phyloP scores from a whole-genome alignment of 2,329 filamentous ascomycete species.

The Lachnellula suecica region DNA sequence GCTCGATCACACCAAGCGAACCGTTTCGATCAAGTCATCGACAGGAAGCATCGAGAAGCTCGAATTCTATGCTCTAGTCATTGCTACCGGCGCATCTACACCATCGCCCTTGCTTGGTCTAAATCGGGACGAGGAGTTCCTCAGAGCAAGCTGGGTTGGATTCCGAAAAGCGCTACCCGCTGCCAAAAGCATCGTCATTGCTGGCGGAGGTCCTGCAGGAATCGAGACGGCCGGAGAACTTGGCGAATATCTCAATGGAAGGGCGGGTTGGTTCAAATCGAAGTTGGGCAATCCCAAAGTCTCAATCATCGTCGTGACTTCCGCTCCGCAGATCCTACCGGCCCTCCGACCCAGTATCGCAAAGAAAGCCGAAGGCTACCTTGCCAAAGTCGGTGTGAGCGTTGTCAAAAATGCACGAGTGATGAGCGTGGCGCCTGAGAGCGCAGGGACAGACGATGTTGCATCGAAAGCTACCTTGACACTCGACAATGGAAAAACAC shows the following conservation, averaged over 20 bases:
- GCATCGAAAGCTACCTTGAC: conserved; percentile 34
- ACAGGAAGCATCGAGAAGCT: conserved; percentile 15
- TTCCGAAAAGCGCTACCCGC: conserved; percentile 41
- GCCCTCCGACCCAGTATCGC: conserved; percentile 39
- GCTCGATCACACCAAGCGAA: conserved; percentile 36
- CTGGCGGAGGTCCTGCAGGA: conserved; percentile 43
- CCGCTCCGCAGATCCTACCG: conserved; percentile 39
- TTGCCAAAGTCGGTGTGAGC: conserved; percentile 45
- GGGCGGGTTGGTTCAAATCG: conserved; percentile 37
- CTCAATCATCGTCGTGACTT: conserved; percentile 44
- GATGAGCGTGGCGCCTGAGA: conserved; percentile 29
- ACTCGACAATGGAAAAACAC: conserved; percentile 38
- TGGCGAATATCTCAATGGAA: conserved; percentile 50
- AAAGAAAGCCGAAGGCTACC: conserved; percentile 39
- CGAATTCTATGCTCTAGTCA: conserved; percentile 45
- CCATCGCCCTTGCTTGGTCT: conserved; percentile 44
- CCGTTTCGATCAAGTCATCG: conserved; percentile 30
- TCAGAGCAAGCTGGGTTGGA: conserved; percentile 36
- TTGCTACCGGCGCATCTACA: conserved; percentile 48
- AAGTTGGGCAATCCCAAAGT: conserved; percentile 36
- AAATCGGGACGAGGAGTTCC: conserved; percentile 32
- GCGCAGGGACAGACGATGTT: conserved; percentile 30
- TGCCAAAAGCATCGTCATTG: conserved; percentile 44
- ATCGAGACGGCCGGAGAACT: conserved; percentile 50
- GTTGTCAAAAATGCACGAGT: conserved; percentile 44